Evolutionary conservation across 1,284 basidiomycete species (phyloP).

Genomic region (Ustilago sp.): DNA sequence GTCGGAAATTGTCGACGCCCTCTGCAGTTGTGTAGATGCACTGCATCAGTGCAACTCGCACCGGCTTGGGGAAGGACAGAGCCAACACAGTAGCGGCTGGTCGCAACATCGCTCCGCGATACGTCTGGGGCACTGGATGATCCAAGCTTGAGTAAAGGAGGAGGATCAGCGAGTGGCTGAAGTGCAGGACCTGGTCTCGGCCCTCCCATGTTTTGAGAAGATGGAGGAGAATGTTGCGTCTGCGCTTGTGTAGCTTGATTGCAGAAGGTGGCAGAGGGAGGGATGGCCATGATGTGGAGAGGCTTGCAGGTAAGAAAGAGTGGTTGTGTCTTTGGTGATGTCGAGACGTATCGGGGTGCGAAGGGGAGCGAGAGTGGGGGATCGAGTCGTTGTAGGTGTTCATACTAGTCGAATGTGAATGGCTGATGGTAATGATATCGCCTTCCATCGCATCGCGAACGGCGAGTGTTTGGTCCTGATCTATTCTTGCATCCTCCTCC

Average conservation of each 20-base stretch:
- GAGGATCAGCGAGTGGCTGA: constrained; percentile 44
- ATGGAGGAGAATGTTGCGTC: constrained; percentile 30
- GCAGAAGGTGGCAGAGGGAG: constrained; percentile 32
- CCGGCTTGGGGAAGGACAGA: constrained; percentile 26
- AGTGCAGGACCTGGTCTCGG: constrained; percentile 40
- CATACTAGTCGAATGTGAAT: constrained; percentile 36
- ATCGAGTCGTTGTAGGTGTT: constrained; percentile 19
- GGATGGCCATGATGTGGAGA: constrained; percentile 33
- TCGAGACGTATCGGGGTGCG: constrained; percentile 6
- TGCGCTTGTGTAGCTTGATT: constrained; percentile 26
- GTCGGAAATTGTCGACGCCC: constrained; percentile 46
- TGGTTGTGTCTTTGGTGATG: constrained; percentile 3
- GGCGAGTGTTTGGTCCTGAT: constrained; percentile 17
- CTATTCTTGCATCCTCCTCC: not conserved
- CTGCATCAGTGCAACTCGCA: constrained; percentile 39
- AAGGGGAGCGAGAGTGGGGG: constrained; percentile 18
- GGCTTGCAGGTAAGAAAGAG: constrained; percentile 15
- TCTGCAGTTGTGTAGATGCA: constrained; percentile 49
- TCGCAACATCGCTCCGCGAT: constrained; percentile 17
- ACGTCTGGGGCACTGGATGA: constrained; percentile 29
- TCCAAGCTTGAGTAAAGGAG: constrained; percentile 40
- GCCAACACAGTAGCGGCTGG: constrained; percentile 33
- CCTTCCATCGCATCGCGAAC: constrained; percentile 27
- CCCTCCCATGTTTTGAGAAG: constrained; percentile 50
- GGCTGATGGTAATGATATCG: constrained; percentile 34